Evolutionary conservation across 768 basidiomycete genomes (phyloP), one percentile per base, ranked within the genome.

Genomic region (Filobasidium wieringae): DNA sequence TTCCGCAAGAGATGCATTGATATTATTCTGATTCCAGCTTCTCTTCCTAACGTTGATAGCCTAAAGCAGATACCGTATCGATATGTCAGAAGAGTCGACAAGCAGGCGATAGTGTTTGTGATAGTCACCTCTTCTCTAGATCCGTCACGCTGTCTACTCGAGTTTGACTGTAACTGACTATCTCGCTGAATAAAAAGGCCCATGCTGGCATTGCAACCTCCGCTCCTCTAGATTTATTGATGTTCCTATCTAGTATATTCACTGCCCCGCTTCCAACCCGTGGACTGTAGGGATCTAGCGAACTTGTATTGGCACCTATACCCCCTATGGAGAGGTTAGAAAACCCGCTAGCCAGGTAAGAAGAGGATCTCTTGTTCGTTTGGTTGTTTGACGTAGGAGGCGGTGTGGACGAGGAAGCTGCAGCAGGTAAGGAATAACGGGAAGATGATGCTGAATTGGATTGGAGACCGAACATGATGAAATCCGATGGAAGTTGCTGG

Each of bases 101-200:
- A 14, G 3, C 4, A 40, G 3, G 17, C 37, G 22, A 40, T 40
- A 15, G 17, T 4, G 37, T 15, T 40, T 31, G 17, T 30, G 2
- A 14, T 9, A 71, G 81, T 57, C 53, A 90, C 92, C 88, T 84
- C 65, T 86, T 81, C 75, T 99, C 95, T 61, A 99, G 79, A 74
- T 97, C 95, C 71, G 88, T 86, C 62, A 99, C 91, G 7, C 92
- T 93, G 66, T 81, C 82, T 52, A 96, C 93, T 53, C 90, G 82
- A 68, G 88, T 91, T 76, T 97, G 95, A 1, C 89, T 93, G 75
- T 97, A 97, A 72, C 91, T 86, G 1, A 99, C 85, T 12, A 91
- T 78, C 75, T 97, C 92, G 4, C 87, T 86, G 74, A 96, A 91
- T 57, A 97, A 79, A 70, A 95, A 97, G 0, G 86, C 80, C 70